Conservation (phyloP, 2,329 filamentous ascomycete species). For the Teratosphaeria epicoccoides region DNA sequence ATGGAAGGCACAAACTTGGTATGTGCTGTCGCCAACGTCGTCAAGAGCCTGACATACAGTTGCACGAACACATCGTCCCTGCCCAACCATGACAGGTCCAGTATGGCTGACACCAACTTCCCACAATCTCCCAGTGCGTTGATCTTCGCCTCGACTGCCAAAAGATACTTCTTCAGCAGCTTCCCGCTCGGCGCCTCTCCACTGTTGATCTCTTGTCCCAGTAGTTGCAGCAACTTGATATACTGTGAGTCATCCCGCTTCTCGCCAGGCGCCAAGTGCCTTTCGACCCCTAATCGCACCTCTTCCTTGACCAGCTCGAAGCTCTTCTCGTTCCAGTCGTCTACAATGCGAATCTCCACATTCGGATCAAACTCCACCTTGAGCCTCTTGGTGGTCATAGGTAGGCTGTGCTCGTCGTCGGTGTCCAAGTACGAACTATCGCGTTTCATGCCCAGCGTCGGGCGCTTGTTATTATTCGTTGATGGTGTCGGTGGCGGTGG, state of each 20-base stretch:
- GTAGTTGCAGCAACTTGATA: conserved; percentile 35
- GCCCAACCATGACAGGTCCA: conserved; percentile 51
- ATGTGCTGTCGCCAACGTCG: conserved; percentile 67
- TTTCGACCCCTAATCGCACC: conserved; percentile 42
- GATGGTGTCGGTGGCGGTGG: conserved; percentile 23
- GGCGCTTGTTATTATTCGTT: conserved; percentile 20
- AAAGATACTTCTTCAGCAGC: conserved; percentile 47
- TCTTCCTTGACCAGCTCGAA: conserved; percentile 50
- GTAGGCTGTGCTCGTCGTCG: conserved; percentile 25
- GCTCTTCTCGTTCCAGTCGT: conserved; percentile 42
- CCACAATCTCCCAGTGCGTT: conserved; percentile 46
- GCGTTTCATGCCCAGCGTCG: conserved; percentile 26
- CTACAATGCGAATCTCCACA: conserved; percentile 36
- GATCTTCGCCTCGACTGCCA: conserved; percentile 48
- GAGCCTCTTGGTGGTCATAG: conserved; percentile 32
- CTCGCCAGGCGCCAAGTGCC: conserved; percentile 27
- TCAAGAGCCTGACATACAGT: conserved; percentile 46
- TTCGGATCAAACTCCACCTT: conserved; percentile 40
- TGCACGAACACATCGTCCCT: conserved; percentile 50
- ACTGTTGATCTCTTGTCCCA: conserved; percentile 18
- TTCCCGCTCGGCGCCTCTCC: conserved; percentile 40
- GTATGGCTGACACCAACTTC: conserved; percentile 46
- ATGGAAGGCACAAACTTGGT: conserved; percentile 65
- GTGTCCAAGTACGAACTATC: conserved; percentile 27
- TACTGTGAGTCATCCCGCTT: conserved; percentile 46